phyloP scores from a whole-genome alignment of 768 basidiomycete species.

The Udeniomyces megalosporus region DNA sequence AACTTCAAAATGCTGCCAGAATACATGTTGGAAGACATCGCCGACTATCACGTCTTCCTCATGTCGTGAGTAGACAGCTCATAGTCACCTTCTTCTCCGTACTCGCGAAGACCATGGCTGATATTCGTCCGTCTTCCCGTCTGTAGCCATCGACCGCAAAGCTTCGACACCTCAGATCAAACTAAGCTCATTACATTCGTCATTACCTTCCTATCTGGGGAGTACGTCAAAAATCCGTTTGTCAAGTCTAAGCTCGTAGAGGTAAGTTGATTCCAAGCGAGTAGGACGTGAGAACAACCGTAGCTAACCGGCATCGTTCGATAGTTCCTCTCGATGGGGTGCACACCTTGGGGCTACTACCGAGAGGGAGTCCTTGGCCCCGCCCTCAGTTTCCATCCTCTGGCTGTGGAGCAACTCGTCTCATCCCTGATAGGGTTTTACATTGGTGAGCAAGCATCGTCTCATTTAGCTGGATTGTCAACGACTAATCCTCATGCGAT shows the following conservation, averaged over 20 bases:
- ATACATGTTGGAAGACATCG: slow-evolving; percentile 82
- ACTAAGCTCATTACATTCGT: slow-evolving; percentile 71
- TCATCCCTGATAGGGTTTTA: slow-evolving; percentile 85
- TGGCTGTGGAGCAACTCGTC: slow-evolving; percentile 79
- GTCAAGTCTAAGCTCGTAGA: slow-evolving; percentile 91
- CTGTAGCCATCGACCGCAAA: slow-evolving; percentile 41
- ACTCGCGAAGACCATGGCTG: neutral
- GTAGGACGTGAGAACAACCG: too few species aligned
- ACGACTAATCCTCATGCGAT: neutral
- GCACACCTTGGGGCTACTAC: slow-evolving; percentile 26
- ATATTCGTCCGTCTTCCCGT: neutral
- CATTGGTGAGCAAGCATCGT: slow-evolving; percentile 44
- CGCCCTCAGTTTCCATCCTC: slow-evolving; percentile 62
- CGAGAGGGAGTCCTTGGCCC: slow-evolving; percentile 48
- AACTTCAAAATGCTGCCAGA: slow-evolving; percentile 79
- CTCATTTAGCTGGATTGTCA: neutral
- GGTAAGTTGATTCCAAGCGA: slow-evolving; percentile 38
- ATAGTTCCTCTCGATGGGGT: slow-evolving; percentile 26
- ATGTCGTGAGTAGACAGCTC: slow-evolving; percentile 43
- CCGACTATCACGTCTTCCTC: slow-evolving; percentile 71
- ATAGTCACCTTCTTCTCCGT: neutral
- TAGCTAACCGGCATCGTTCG: too few species aligned
- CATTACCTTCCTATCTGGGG: slow-evolving; percentile 83
- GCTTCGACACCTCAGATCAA: slow-evolving; percentile 68
- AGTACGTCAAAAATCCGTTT: slow-evolving; percentile 98